phyloP scores from a whole-genome alignment of 176 grass and related monocot genomes.

The Dactylis glomerata region DNA sequence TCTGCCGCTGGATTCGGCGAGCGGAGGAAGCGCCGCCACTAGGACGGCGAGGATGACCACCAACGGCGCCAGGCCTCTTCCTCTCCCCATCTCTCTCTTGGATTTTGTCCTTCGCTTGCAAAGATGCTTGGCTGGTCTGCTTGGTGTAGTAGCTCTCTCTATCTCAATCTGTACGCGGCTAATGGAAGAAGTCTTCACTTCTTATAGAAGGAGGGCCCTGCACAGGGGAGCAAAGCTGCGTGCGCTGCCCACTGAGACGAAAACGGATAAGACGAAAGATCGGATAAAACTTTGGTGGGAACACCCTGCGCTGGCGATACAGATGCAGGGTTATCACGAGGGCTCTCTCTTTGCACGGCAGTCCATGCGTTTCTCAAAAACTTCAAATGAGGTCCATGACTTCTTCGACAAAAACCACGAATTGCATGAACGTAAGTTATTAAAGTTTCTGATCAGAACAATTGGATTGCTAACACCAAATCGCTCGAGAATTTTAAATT shows the following conservation, averaged over 20 bases:
- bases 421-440: no score
- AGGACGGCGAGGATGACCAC: slow-evolving; percentile 21
- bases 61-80: background rate
- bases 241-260: slow-evolving; percentile 9
- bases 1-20: slow-evolving; percentile 23
- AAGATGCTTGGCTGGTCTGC: no score
- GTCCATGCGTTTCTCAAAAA: no score
- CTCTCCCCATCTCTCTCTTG: slow-evolving; percentile 7
- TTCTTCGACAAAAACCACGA: no score
- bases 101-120: no score
- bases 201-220: no score
- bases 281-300: background rate
- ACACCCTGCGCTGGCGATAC: background rate
- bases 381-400: no score
- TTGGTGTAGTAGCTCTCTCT: background rate
- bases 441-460: no score
- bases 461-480: no score
- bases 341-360: background rate
- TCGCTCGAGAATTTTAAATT: no score
- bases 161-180: slow-evolving; percentile 41
- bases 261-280: background rate
- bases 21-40: background rate
- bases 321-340: background rate
- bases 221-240: background rate
- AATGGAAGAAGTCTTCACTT: slow-evolving; percentile 24